These are phyloP conservation scores for Vigna reflexopilosa DNA, from an alignment of 306 rosid species.

Conservation along the genomic window DNA sequence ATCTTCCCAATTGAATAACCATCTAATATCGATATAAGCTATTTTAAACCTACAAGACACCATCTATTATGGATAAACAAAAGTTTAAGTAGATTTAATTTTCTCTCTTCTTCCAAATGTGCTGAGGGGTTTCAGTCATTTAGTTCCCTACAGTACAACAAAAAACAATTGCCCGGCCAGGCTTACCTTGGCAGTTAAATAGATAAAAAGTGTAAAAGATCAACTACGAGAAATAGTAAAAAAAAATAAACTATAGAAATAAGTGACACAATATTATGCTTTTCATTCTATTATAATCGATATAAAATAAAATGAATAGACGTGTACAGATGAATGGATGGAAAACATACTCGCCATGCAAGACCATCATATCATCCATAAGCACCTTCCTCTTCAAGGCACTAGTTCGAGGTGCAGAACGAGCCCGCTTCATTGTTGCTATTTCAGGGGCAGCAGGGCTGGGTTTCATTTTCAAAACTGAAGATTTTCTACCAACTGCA, in stretches of 20 bases:
- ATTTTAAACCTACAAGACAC: background rate
- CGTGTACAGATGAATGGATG: slow-evolving; percentile 24
- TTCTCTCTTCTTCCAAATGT: slow-evolving; percentile 14
- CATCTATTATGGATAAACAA: background rate
- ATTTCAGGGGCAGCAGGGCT: slow-evolving; percentile 73
- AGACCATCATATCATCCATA: slow-evolving; percentile 94
- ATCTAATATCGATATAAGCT: background rate
- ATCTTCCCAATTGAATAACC: background rate
- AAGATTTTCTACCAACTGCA: slow-evolving; percentile 90
- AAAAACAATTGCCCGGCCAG: slow-evolving; percentile 11
- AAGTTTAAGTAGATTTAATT: background rate
- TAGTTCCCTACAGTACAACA: background rate
- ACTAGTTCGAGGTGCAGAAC: slow-evolving; percentile 66
- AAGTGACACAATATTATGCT: slow-evolving; percentile 19
- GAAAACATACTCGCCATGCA: slow-evolving; percentile 97
- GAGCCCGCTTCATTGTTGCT: slow-evolving; percentile 60
- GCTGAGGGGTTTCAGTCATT: background rate
- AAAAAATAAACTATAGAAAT: background rate
- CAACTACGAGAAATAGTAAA: slow-evolving; percentile 32
- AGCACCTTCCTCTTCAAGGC: slow-evolving; percentile 88
- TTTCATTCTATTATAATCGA: slow-evolving; percentile 20
- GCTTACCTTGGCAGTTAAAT: background rate
- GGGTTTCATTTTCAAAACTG: slow-evolving; percentile 82
- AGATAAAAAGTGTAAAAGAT: background rate
- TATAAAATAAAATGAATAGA: slow-evolving; percentile 1